These are phyloP conservation scores for Hanseniaspora mollemarum DNA, from an alignment of 805 yeast genomes.

Conservation along the genomic window DNA sequence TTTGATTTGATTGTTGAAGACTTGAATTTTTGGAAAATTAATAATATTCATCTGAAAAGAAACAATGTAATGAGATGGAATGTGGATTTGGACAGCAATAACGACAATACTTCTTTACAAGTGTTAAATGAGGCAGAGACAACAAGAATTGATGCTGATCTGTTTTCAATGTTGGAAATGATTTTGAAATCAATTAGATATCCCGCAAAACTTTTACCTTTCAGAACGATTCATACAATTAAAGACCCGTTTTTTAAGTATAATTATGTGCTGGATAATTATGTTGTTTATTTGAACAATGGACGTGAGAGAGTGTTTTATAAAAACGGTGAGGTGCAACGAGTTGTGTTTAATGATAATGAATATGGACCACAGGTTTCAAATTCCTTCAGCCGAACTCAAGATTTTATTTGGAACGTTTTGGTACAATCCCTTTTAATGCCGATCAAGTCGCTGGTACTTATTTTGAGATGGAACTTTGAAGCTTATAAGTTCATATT, in stretches of 20 bases:
- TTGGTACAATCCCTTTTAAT: not conserved
- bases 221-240: not conserved
- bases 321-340: not conserved
- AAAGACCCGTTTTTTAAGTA: constrained; percentile 1
- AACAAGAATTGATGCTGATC: constrained; percentile 8
- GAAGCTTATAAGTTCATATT: not conserved
- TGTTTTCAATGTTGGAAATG: not conserved
- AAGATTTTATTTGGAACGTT: not conserved
- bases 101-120: not conserved
- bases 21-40: constrained; percentile 15
- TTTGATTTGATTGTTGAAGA: not conserved
- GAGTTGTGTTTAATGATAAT: not conserved
- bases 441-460: not conserved
- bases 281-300: not conserved
- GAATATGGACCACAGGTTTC: no score
- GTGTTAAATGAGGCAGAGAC: not conserved
- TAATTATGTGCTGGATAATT: not conserved
- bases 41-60: constrained; percentile 5
- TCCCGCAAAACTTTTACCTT: not conserved
- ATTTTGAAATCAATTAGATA: not conserved
- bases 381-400: no score
- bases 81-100: not conserved
- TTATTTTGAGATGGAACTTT: not conserved
- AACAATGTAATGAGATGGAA: constrained; percentile 1
- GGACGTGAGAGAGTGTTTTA: not conserved